Base-by-base conservation (phyloP, 1,284 basidiomycete species). In the Cutaneotrichosporon cyanovorans region DNA sequence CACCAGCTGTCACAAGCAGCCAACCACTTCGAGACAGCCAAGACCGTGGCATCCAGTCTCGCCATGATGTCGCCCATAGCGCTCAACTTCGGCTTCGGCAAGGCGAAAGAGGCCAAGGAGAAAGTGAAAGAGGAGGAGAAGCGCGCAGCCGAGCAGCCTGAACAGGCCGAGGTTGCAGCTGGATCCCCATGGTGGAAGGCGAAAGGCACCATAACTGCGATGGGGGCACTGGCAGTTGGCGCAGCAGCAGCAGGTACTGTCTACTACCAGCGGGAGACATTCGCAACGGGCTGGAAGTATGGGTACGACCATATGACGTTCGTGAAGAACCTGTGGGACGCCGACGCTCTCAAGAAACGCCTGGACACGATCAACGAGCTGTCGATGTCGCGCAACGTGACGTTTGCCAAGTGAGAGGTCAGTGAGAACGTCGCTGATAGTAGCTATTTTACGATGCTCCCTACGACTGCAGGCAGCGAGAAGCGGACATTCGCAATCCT, bases 261-360 rank as follows among this genome's bases (percentile, higher is more conserved):
- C 5, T 90, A 87, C 61, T 84, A 83, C 68, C 80, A 81, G 50
- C 78, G 84, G 37, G 66, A 71, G 23, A 84, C 87, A 23, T 73
- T 92, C 33, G 77, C 78, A 5, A 76, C 76, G 23, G 80, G 85
- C 2, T 85, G 85, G 60, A 75, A 77, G 14, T 92, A 84, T 82
- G 81, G 84, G 4, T 81, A 78, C 18, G 90, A 93, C 55, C 92
- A 97, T 68, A 80, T 95, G 78, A 84, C 84, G 59, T 97, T 88
- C 66, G 83, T 95, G 14, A 81, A 83, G 33, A 87, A 80, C 54
- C 73, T 96, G 11, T 96, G 90, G 90, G 84, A 93, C 58, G 80
- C 83, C 52, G 74, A 77, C 22, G 76, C 74, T 1, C 72, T 91
- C 64, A 75, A 76, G 41, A 69, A 66, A 45, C 78, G 92, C 22